Evolutionary conservation across 176 grass and related monocot species (phyloP), one percentile per base, ranked within the genome.

Genomic region (Oropetium thomaeum): DNA sequence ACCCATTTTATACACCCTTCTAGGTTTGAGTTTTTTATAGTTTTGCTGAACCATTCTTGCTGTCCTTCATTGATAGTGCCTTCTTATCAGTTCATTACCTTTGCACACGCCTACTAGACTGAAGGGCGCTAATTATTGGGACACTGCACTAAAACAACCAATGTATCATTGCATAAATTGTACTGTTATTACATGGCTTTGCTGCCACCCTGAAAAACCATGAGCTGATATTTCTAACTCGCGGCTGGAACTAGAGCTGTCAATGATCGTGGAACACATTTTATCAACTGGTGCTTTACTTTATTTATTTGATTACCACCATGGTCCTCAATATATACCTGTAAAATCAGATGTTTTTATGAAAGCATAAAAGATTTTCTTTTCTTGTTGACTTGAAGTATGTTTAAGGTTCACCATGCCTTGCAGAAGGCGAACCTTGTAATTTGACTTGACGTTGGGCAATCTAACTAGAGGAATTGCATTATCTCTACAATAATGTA

Each of bases 401-500:
- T 23, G 13, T 41, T 25, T 30, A 65, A 13, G 29, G 42, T 78
- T 71, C 30, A 63, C n/a, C 70, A 52, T 61, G 30, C 35, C 53
- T 64, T 20, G 31, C 0, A 29, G 37, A 58, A 23, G 5, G 30
- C 1, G 16, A 71, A 41, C 19, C 64, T 81, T 44, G 43, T 5
- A 11, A 23, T 77, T 49, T 71, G 37, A 70, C 39, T 55, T 62
- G 35, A 81, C 81, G 3, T 64, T 76, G 71, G 35, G 39, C 38
- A 82, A 65, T 76, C 17, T 47, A 65, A 65, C 62, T 66, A 27
- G 39, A 59, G 17, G 38, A 41, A 54, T 62, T 38, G 32, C 29
- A 77, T 42, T 65, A 28, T 58, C 37, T 70, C 38, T 71, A 58
- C 26, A 30, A 38, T 76, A 65, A 5, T 53, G 31, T 34, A 38